Evolutionary conservation across 192 early-diverging fungal species (phyloP).

Genomic region (Coemansia sp.): DNA sequence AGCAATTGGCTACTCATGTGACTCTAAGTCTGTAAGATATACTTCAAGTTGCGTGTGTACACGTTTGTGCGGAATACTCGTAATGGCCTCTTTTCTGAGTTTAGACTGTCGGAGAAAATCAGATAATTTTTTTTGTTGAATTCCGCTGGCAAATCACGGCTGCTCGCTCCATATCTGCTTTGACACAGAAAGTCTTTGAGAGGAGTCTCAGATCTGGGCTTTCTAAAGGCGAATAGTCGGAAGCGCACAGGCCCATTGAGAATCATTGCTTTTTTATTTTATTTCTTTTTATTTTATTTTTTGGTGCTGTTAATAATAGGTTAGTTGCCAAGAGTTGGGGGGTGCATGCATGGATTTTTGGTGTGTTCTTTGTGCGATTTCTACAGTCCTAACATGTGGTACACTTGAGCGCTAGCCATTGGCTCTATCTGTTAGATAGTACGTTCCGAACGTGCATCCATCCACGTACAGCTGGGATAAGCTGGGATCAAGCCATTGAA

Average conservation of each 20-base stretch:
- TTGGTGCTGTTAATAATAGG: background rate
- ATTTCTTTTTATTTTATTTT: background rate
- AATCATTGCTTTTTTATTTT: background rate
- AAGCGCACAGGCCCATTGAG: background rate
- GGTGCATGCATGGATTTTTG: background rate
- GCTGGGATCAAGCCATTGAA: background rate
- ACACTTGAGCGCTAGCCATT: background rate
- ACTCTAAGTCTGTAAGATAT: background rate
- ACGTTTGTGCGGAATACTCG: background rate
- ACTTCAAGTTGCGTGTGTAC: background rate
- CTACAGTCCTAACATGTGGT: background rate
- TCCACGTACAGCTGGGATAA: background rate
- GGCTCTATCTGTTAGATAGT: conserved; percentile 2
- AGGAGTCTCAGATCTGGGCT: background rate
- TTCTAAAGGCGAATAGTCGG: background rate
- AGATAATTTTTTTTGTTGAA: background rate
- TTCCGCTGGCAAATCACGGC: conserved; percentile 14
- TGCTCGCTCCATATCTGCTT: conserved; percentile 1
- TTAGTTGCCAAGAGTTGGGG: background rate
- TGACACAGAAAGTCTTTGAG: background rate
- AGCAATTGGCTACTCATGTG: conserved; percentile 16
- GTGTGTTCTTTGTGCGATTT: background rate
- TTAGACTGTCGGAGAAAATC: background rate
- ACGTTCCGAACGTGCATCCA: background rate
- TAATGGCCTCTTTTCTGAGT: too few species aligned